These are phyloP conservation scores for Fusarium nelsonii DNA, from an alignment of 2,329 filamentous ascomycete genomes.

Conservation along the genomic window DNA sequence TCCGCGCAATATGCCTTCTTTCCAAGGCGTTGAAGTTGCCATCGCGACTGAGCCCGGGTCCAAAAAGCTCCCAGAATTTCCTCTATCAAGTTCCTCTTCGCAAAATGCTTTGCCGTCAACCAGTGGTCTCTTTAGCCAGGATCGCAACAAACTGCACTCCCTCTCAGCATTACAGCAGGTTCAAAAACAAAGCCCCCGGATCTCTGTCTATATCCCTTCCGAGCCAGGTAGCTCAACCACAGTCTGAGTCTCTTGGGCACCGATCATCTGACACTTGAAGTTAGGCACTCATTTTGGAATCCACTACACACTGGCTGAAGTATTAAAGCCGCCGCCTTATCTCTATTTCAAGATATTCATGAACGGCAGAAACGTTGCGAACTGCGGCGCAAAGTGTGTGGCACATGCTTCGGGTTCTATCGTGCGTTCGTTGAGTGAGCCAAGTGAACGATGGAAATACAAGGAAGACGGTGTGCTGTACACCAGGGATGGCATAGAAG, in stretches of 20 bases:
- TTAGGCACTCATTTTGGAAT: constrained; percentile 66
- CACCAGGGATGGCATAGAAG: constrained; percentile 59
- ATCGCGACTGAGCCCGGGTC: constrained; percentile 55
- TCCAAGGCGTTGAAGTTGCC: constrained; percentile 63
- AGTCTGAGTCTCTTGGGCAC: too few species aligned
- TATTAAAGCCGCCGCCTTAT: constrained; percentile 53
- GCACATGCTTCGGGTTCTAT: constrained; percentile 55
- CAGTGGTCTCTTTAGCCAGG: constrained; percentile 36
- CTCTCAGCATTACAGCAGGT: constrained; percentile 19
- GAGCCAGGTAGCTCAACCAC: constrained; percentile 57
- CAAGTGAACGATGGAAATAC: constrained; percentile 58
- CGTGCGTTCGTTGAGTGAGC: constrained; percentile 63
- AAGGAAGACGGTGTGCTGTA: constrained; percentile 52
- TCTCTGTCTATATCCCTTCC: constrained; percentile 70
- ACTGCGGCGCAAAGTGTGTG: constrained; percentile 63
- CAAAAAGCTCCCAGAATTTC: constrained; percentile 64
- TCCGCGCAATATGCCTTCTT: constrained; percentile 59
- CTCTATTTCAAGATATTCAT: constrained; percentile 68
- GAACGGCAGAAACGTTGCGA: constrained; percentile 65
- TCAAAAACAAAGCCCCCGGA: constrained; percentile 55
- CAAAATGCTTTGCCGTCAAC: constrained; percentile 51
- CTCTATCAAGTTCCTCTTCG: constrained; percentile 65
- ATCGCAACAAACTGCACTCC: constrained; percentile 3
- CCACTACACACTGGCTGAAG: constrained; percentile 59
- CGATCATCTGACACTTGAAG: constrained; percentile 9